Conservation (phyloP, 2,329 filamentous ascomycete genomes). For the Colletotrichum sp. region DNA sequence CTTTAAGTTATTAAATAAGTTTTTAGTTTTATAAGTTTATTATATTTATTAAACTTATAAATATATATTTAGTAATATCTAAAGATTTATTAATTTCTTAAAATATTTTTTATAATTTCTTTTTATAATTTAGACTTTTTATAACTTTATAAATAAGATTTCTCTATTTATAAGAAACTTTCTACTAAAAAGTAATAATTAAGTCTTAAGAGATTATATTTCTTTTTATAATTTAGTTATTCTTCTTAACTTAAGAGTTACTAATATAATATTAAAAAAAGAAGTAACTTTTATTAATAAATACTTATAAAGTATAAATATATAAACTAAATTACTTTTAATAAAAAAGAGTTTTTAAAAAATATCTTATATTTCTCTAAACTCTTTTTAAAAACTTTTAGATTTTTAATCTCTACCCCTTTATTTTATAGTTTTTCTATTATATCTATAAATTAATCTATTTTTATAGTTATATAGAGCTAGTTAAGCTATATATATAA, state of each 20-base stretch:
- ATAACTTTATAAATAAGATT: neutral
- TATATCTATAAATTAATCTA: too few relatives aligned
- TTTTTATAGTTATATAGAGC: too few relatives aligned
- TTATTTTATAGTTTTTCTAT: too few relatives aligned
- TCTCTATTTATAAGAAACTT: neutral
- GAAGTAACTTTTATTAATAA: neutral
- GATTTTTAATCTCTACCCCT: too few relatives aligned
- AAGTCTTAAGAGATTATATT: neutral
- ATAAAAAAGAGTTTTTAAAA: too few relatives aligned
- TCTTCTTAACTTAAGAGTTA: neutral
- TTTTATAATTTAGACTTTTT: neutral
- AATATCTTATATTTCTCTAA: too few relatives aligned
- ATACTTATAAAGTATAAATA: neutral
- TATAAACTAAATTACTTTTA: neutral
- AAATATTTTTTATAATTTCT: neutral
- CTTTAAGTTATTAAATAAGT: neutral
- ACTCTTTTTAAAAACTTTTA: rapidly evolving
- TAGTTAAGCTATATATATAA: too few relatives aligned
- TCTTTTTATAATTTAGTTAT: neutral
- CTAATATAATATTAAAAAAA: neutral
- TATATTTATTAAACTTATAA: neutral
- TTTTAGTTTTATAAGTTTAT: neutral
- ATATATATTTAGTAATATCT: neutral
- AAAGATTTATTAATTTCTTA: neutral
- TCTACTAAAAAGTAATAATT: neutral